Base-by-base conservation (phyloP, 306 rosid species). In the Leucaena leucocephala region DNA sequence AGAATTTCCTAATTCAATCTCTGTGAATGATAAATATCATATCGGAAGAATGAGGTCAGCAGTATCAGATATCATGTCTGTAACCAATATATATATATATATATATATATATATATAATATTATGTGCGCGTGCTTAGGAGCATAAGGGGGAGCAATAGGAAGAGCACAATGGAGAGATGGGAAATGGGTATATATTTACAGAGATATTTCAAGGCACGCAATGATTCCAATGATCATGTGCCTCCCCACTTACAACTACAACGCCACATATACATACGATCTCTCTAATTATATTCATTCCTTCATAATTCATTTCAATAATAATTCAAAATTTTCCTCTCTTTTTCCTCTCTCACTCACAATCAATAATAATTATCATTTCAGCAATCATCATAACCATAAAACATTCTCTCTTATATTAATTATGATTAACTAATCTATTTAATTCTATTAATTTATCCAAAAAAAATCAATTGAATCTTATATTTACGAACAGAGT, bases 201-300 rank as follows among this genome's bases (percentile, higher is more conserved):
- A 81, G 50, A 62, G 55, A 88, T 74, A 62, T 88, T 68, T 86
- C 90, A 81, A 85, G 72, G 80, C 83, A 16, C 77, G 36, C 80
- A 83, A 90, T 88, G 80, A 90, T 87, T 83, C 71, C 80, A 55
- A 70, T 46, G 76, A 90, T 86, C 82, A 85, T 68, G 86, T 88
- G 77, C 70, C 72, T 78, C 35, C 77, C 92, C 92, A 83, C 90
- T 83, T 73, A 0, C 83, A 70, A 77, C 79, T 78, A 68, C 52
- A 68, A 40, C 52, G 80, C 71, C 85, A 59, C 86, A 27, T 27
- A 27, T 0, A 27, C 1, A 27, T 27, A 27, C 27, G 27, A 27
- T 12, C 17, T 48, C 4, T 17, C 10, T 17, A 1, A 54, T 17
- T n/a, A 55, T 55, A 55, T 27, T 27, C 27, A 43, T 55, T 55